Evolutionary conservation across 257 asterid species (phyloP), one percentile per base, ranked within the genome.

Genomic region (Nicotiana otophora): DNA sequence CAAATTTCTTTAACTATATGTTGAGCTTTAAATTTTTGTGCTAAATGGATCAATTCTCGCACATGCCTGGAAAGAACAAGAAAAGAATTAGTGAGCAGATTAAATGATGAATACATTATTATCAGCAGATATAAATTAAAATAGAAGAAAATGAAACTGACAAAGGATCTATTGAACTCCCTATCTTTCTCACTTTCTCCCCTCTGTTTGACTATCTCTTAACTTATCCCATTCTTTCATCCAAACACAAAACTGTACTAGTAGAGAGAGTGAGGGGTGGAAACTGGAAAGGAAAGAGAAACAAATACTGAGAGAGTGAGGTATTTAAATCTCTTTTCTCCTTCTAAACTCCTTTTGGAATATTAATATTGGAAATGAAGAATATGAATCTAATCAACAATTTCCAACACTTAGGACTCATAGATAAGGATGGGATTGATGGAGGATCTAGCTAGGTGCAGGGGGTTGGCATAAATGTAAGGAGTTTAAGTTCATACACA

Each of bases 31-130:
- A 42, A 8, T 2, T 42, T 42, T 42, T 42, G 48, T 7, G 48
- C 10, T 42, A 2, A 77, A 82, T 82, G 63, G 81, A 76, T 81
- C 85, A 67, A 81, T 61, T 84, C 90, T 95, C 90, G 92, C 91
- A 86, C 39, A 84, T 53, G 78, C 10, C 48, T 57, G 85, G 85
- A 55, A 68, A 65, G 77, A 83, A 75, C 11, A 61, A 62, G 9
- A 33, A 70, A 31, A 17, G 2, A 84, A 12, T 67, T 78, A 86
- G 67, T 31, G 46, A 65, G 80, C 51, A 67, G 61, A 76, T 60
- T 65, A 42, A 42, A 87, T 79, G 68, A 84, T 77, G 64, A 58
- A 81, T 17, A 51, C 79, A 87, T 81, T 75, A 85, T 80, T 69
- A 78, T 19, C 72, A 83, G 84, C 74, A 82, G 66, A 78, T 69